Evolutionary conservation across 2,329 filamentous ascomycete species (phyloP).

Genomic region (Hymenoscyphus fraxineus): DNA sequence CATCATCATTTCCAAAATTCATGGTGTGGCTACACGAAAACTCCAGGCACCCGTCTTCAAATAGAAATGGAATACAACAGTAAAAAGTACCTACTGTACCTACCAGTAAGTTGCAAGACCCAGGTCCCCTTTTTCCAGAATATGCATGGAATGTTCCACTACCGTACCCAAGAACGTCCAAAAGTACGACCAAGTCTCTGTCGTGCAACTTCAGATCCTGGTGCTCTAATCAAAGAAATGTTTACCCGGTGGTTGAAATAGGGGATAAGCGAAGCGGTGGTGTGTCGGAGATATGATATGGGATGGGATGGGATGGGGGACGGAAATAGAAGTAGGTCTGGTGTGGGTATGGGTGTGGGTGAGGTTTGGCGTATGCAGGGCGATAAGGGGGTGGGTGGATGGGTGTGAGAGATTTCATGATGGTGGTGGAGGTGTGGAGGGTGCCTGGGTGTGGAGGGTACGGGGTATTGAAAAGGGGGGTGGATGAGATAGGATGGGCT

Average conservation of each 20-base stretch:
- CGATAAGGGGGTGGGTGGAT: background rate
- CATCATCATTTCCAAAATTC: too few species aligned
- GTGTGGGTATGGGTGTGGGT: background rate
- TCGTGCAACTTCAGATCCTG: background rate
- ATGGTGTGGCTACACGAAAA: background rate
- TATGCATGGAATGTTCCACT: slow-evolving; percentile 2
- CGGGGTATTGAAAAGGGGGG: too few species aligned
- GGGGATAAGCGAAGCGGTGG: background rate
- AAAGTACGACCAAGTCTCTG: background rate
- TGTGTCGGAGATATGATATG: slow-evolving; percentile 1
- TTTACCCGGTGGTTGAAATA: background rate
- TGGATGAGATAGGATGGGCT: too few species aligned
- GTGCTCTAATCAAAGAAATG: background rate
- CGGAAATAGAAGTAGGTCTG: background rate
- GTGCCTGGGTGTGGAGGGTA: too few species aligned
- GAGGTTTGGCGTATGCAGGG: background rate
- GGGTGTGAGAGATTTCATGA: background rate
- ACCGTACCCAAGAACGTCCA: background rate
- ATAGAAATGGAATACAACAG: background rate
- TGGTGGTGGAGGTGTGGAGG: too few species aligned
- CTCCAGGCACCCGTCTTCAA: background rate
- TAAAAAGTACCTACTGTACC: too few species aligned
- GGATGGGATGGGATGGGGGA: background rate
- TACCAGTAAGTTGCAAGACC: background rate
- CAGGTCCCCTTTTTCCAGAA: background rate